A percentile compares a stretch with the other conserved stretches of the same genome.
Conservation (phyloP, 495 filamentous ascomycete genomes). For the Penicillium chermesinum region DNA sequence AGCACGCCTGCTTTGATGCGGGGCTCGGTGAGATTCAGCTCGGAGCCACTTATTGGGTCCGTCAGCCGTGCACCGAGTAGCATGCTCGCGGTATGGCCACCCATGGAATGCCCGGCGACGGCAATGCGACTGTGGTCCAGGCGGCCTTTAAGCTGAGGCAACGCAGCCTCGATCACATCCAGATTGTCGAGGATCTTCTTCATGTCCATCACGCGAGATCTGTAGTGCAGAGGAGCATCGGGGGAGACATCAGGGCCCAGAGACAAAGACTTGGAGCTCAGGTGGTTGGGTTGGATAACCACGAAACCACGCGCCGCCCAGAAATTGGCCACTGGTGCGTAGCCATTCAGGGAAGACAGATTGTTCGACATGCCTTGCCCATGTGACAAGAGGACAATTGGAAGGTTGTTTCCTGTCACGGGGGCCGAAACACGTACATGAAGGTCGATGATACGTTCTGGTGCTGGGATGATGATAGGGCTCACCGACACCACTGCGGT, state of each 20-base stretch:
- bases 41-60: constrained; percentile 12
- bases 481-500: constrained; percentile 34
- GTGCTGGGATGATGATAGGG: constrained; percentile 25
- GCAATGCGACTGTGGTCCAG: constrained; percentile 33
- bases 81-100: constrained; percentile 30
- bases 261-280: constrained; percentile 30
- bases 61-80: constrained; percentile 33
- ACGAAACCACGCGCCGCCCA: constrained; percentile 44
- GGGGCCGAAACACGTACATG: constrained; percentile 8
- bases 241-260: constrained; percentile 15
- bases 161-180: constrained; percentile 25
- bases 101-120: constrained; percentile 39
- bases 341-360: constrained; percentile 42
- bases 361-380: constrained; percentile 36
- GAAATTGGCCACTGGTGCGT: constrained; percentile 39
- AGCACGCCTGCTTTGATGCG: constrained; percentile 39
- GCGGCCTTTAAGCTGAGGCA: constrained; percentile 30
- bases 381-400: constrained; percentile 40
- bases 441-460: constrained; percentile 11
- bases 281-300: constrained; percentile 43
- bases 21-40: constrained; percentile 1
- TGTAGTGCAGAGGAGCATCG: constrained; percentile 26
- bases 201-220: constrained; percentile 34
- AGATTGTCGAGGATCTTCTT: constrained; percentile 33
- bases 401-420: constrained; percentile 28